Evolutionary conservation across 164 flowering plant species (phyloP), one percentile per base, ranked within the genome.

Genomic region (Vitis rotundifolia): DNA sequence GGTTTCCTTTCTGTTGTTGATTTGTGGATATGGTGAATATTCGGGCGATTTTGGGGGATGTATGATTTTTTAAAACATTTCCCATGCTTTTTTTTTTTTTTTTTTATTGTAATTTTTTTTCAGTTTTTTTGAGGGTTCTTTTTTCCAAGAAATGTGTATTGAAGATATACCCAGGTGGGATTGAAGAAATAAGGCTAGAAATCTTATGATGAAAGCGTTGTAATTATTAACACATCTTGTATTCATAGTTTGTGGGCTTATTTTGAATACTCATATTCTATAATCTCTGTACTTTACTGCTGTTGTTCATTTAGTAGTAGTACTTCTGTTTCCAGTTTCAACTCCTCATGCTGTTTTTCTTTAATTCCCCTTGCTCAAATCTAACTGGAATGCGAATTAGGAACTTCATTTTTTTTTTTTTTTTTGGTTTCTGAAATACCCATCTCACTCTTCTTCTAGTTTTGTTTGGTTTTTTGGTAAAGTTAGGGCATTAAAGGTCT

Each of bases 1-100:
- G 57, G 28, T 29, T 8, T 19, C 16, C 26, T 58, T 68, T 59
- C 22, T 11, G 9, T 3, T 3, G 15, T 31, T 37, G 18, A 31
- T 58, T 58, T 49, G 28, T 54, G 19, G 44, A 37, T 26, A 19
- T 56, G 53, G 62, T 47, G 47, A 31, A 6, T 3, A 18, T 13
- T 68, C 54, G 51, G 26, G 51, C 11, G 13, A 16, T 65, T 61
- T 61, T 50, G 59, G 29, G 8, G 49, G 8, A 9, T 9, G 47
- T 49, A 6, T 37, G 9, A 15, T 63, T 0, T 44, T 63, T 47
- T 3, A 9, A 37, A 37, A 37, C 28, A 18, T 44, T 59, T 16
- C 64, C n/a, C 53, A 49, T 18, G 0, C 47, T 69, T 29, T 11
- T 75, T 47, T 63, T 14, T 28, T 59, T 48, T 66, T 16, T 19